Base-by-base conservation (phyloP, 2,329 filamentous ascomycete genomes). In the Penicillium brasilianum region DNA sequence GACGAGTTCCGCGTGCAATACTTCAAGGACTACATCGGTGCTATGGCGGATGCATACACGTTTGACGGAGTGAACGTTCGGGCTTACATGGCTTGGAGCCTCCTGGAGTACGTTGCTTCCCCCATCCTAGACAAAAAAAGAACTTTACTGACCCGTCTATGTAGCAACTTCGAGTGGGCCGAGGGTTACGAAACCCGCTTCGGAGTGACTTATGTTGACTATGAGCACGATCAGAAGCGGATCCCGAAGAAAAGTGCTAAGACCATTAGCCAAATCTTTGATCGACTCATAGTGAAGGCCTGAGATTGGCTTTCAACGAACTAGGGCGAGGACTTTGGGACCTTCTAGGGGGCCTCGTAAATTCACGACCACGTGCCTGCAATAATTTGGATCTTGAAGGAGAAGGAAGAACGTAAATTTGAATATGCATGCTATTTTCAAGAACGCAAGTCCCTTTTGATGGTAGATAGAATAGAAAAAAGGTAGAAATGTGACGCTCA, bases 131-230 rank as follows among this genome's bases (percentile, higher is more conserved):
- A 46, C 48, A 34, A 0, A 25, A 36, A 34, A 1, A 25, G 30
- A 25, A 4, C 43, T 16, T 11, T n/a, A 28, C 43, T 66, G 34
- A 62, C 56, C 11, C 14, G 58, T n/a, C 34, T 59, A 43, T 37
- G 18, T 70, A 86, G 84, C 78, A 94, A 94, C 81, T 94, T 94
- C 71, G 91, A 94, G 78, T 94, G 91, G 91, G 90, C 92, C n/a
- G 92, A 96, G 75, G 92, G 92, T 11, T 96, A 94, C 73, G 88
- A 91, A 80, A 95, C 91, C 46, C 85, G 92, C 43, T 96, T 96
- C 71, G 92, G 92, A 28, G 91, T 93, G 59, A 91, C 89, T 7
- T 95, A 85, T 74, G 91, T 96, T 55, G 91, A 96, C 78, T 96
- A 95, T 75, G 72, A 86, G 69, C 86, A 91, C 67, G 88, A 87